Evolutionary conservation across 2,329 filamentous ascomycete species (phyloP).

Genomic region (Aspergillus persii): DNA sequence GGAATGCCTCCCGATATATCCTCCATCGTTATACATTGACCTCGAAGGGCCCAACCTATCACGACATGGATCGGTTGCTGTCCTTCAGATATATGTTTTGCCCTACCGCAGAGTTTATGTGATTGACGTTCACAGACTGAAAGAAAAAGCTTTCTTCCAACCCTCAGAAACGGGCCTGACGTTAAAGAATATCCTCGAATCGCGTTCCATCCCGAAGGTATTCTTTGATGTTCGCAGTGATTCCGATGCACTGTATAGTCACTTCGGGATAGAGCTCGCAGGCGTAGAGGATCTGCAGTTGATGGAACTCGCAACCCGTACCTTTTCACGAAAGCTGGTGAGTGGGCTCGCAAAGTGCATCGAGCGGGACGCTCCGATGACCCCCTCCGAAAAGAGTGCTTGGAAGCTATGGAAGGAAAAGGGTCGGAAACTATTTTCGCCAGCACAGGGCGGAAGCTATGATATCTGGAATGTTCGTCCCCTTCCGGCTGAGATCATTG

Average conservation of each 20-base stretch:
- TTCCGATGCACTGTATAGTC: conserved; percentile 54
- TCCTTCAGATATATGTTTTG: conserved; percentile 42
- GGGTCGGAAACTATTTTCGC: conserved; percentile 12
- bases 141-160: conserved; percentile 42
- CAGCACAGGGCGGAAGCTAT: conserved; percentile 44
- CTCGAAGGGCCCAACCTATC: conserved; percentile 49
- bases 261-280: conserved; percentile 43
- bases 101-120: conserved; percentile 38
- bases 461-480: conserved; percentile 51
- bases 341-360: conserved; percentile 43
- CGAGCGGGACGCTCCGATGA: conserved; percentile 23
- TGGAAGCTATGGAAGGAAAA: conserved; percentile 20
- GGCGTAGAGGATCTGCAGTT: conserved; percentile 56
- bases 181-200: conserved; percentile 48
- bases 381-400: conserved; percentile 7
- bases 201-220: conserved; percentile 45
- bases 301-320: conserved; percentile 50
- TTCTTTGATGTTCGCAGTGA: conserved; percentile 61
- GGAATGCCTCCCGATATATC: neutral
- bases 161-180: conserved; percentile 15
- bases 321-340: conserved; percentile 20
- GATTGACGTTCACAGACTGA: conserved; percentile 46
- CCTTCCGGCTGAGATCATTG: conserved; percentile 35
- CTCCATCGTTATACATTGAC: conserved; percentile 49
- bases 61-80: conserved; percentile 45